phyloP scores from a whole-genome alignment of 2,329 filamentous ascomycete species.

The Cercospora sp. region DNA sequence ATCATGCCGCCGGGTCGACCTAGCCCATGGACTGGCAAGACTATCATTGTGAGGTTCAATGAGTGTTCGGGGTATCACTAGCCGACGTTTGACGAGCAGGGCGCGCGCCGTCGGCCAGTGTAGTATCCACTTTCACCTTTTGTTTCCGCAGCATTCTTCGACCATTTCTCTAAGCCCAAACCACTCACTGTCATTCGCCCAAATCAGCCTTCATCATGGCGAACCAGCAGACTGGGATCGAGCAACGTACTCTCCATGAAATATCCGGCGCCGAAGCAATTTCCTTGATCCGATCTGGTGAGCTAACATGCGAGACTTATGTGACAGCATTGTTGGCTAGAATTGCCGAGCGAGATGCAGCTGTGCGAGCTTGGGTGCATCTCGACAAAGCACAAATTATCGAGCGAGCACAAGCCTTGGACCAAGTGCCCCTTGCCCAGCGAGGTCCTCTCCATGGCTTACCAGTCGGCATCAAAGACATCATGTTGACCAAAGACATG shows the following conservation, averaged over 20 bases:
- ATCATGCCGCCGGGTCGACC: neutral
- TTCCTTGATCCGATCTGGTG: conserved; percentile 38
- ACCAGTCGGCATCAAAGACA: conserved; percentile 59
- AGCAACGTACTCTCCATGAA: neutral
- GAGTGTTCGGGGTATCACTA: neutral
- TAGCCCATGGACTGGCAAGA: neutral
- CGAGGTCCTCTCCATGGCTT: conserved; percentile 59
- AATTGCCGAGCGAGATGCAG: conserved; percentile 46
- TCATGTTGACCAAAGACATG: conserved; percentile 60
- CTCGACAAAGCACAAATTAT: conserved; percentile 49
- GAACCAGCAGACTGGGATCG: neutral
- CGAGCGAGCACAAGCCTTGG: conserved; percentile 44
- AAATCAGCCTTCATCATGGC: neutral
- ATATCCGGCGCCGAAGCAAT: neutral
- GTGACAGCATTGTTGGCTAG: conserved; percentile 49
- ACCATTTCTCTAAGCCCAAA: neutral
- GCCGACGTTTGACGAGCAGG: neutral
- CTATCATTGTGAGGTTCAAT: too few species aligned
- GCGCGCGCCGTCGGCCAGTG: neutral
- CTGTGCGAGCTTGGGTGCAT: conserved; percentile 54
- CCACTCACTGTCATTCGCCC: neutral
- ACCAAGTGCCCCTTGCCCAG: conserved; percentile 44
- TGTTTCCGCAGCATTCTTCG: neutral
- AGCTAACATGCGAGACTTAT: conserved; percentile 53
- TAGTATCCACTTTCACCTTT: neutral